Evolutionary conservation across 148 eudicot species (phyloP).

Genomic region (Vaccinium corymbosum): DNA sequence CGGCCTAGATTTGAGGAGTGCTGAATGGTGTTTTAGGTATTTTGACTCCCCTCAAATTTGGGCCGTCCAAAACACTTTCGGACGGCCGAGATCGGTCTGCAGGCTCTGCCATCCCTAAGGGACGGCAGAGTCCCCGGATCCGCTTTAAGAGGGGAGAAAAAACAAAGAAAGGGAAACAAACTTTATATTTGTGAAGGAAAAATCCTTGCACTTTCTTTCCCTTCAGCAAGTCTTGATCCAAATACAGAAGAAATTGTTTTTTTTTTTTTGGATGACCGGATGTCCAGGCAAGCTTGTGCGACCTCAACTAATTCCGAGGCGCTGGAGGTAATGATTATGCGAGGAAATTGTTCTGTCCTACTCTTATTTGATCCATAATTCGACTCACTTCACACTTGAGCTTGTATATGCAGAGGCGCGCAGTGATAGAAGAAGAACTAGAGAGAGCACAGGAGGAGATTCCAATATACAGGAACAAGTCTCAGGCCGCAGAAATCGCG

Average conservation of each 20-base stretch:
- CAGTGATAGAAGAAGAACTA: constrained; percentile 64
- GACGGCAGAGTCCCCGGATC: no score
- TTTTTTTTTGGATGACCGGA: no score
- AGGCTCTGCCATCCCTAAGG: no score
- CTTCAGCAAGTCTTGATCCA: neutral
- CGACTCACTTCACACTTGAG: neutral
- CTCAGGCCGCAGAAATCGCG: constrained; percentile 72
- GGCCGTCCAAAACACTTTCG: no score
- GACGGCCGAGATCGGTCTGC: no score
- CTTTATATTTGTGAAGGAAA: neutral
- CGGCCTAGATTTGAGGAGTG: no score
- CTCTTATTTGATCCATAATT: neutral
- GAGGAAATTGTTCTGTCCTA: neutral
- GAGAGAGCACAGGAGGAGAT: constrained; percentile 71
- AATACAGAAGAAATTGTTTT: neutral
- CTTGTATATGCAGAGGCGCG: constrained; percentile 46
- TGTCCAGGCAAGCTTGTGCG: no score
- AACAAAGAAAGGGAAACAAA: neutral
- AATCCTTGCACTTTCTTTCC: neutral
- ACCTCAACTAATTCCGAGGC: no score
- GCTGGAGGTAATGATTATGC: no score
- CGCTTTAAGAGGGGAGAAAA: neutral
- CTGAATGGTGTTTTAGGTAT: no score
- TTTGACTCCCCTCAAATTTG: no score
- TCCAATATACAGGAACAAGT: constrained; percentile 58